Evolutionary conservation across 495 filamentous ascomycete genomes (phyloP).

Genomic region (Umbilicaria muhlenbergii): DNA sequence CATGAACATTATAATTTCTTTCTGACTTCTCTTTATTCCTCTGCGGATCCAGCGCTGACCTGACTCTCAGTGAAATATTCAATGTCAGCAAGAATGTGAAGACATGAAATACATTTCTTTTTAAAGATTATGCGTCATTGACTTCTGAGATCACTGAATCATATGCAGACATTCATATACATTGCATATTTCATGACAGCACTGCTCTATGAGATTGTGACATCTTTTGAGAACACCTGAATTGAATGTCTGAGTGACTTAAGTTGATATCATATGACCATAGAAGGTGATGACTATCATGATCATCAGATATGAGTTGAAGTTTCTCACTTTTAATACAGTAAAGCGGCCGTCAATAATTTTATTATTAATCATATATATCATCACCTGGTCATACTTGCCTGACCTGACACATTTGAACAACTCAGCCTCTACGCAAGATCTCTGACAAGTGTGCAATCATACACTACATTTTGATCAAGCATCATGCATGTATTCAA

Average conservation of each 20-base stretch:
- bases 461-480: conserved; percentile 47
- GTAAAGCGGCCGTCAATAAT: conserved; percentile 52
- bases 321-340: conserved; percentile 69
- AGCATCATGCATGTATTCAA: conserved; percentile 58
- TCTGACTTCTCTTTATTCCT: conserved; percentile 32
- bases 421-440: conserved; percentile 63
- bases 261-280: conserved; percentile 35
- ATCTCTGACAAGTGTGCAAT: conserved; percentile 28
- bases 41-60: conserved; percentile 22
- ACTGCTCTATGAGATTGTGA: conserved; percentile 33
- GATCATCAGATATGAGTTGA: conserved; percentile 67
- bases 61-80: conserved; percentile 25
- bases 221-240: conserved; percentile 68
- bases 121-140: conserved; percentile 28
- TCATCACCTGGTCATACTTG: conserved; percentile 72
- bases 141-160: conserved; percentile 28
- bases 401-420: conserved; percentile 54
- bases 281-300: conserved; percentile 34
- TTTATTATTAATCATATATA: conserved; percentile 64
- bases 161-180: conserved; percentile 37
- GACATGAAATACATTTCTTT: conserved; percentile 33
- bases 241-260: conserved; percentile 55
- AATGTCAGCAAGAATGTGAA: conserved; percentile 38
- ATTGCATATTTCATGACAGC: conserved; percentile 37
- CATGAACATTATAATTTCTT: conserved; percentile 34